These are phyloP conservation scores for Grosmannia clavigera DNA, from an alignment of 2,329 filamentous ascomycete species.

Conservation along the genomic window DNA sequence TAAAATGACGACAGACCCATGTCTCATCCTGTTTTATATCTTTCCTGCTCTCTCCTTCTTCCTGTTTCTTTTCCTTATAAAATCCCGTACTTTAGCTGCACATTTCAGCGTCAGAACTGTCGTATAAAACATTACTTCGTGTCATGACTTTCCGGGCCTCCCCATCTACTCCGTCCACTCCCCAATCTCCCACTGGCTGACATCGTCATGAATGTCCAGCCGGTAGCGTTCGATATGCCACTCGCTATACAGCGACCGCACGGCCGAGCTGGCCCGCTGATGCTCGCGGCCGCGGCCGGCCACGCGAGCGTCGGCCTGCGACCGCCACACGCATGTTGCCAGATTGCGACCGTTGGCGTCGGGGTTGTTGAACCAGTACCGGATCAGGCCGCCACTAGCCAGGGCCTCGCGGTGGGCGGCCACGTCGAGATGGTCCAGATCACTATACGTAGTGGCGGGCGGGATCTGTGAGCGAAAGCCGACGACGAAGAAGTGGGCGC, in stretches of 20 bases:
- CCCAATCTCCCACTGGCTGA: conserved; percentile 48
- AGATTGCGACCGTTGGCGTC: conserved; percentile 62
- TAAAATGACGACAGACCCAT: conserved; percentile 5
- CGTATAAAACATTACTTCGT: too few relatives aligned
- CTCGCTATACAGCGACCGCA: conserved; percentile 49
- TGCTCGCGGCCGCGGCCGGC: conserved; percentile 49
- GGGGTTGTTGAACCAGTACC: conserved; percentile 78
- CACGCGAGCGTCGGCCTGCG: conserved; percentile 43
- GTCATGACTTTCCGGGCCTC: neutral
- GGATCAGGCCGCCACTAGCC: conserved; percentile 67
- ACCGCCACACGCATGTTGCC: conserved; percentile 64
- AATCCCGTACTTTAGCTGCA: too few relatives aligned
- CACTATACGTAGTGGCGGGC: conserved; percentile 50
- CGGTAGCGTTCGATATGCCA: conserved; percentile 60
- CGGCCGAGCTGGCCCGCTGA: conserved; percentile 52
- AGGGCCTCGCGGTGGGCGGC: conserved; percentile 71
- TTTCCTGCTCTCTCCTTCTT: too few relatives aligned
- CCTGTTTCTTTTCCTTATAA: neutral
- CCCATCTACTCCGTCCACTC: conserved; percentile 33
- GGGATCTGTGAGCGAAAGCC: conserved; percentile 68
- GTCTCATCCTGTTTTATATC: neutral
- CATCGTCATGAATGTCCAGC: conserved; percentile 55
- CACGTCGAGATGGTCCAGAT: conserved; percentile 62
- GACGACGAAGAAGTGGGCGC: conserved; percentile 67
- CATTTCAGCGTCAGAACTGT: too few relatives aligned